A percentile compares a stretch with the other conserved stretches of the same genome.
Evolutionary conservation across 148 eudicot species (phyloP).

Genomic region (Vaccinium vitisidaea): DNA sequence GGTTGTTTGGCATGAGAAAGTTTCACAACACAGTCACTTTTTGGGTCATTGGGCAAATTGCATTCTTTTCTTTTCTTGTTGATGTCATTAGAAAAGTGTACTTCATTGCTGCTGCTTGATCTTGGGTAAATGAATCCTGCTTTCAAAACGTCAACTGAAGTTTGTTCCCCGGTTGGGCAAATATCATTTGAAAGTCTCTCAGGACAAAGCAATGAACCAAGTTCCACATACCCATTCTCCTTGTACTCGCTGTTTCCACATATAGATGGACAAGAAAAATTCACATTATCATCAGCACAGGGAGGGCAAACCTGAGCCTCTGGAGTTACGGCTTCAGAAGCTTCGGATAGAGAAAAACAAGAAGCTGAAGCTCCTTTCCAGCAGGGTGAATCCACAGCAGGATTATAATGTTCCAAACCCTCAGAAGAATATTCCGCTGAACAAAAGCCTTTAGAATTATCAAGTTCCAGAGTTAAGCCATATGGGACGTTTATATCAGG

Average conservation of each 20-base stretch:
- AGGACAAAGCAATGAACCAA: constrained; percentile 19
- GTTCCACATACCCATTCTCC: constrained; percentile 21
- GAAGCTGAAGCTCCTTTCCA: constrained; percentile 81
- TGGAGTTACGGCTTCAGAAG: constrained; percentile 27
- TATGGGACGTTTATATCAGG: constrained; percentile 31
- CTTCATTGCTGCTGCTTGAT: constrained; percentile 23
- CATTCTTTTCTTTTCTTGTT: constrained; percentile 23
- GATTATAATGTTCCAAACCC: constrained; percentile 46
- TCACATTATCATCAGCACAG: constrained; percentile 17
- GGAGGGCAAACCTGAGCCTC: constrained; percentile 25
- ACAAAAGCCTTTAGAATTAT: constrained; percentile 34
- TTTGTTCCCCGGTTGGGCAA: constrained; percentile 17
- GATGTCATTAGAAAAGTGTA: constrained; percentile 26
- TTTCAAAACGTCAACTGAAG: constrained; percentile 13
- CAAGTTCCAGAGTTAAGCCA: constrained; percentile 30
- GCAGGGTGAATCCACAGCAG: constrained; percentile 92
- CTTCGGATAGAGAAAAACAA: constrained; percentile 43
- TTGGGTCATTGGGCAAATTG: constrained; percentile 19
- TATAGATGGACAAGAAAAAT: constrained; percentile 16
- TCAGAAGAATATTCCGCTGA: constrained; percentile 43
- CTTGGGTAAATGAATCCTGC: constrained; percentile 23
- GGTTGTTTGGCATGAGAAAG: constrained; percentile 21
- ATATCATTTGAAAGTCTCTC: constrained; percentile 24
- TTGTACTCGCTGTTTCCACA: constrained; percentile 11
- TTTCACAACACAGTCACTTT: constrained; percentile 21